Conservation (phyloP, 2,329 filamentous ascomycete species). For the Ascochyta lentis region DNA sequence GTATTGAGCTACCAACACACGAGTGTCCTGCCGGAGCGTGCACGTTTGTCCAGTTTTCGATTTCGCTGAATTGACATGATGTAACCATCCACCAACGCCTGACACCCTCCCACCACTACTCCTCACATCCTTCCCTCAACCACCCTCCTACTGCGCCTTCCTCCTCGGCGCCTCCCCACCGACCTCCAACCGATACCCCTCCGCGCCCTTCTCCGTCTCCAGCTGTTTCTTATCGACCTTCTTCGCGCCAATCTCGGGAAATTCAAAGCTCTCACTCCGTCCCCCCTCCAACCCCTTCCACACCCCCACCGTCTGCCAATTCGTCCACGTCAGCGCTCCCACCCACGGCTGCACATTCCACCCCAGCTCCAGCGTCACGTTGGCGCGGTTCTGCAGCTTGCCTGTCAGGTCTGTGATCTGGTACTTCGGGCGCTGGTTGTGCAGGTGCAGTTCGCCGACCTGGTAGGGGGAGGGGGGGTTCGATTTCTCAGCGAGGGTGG, state of each 20-base stretch:
- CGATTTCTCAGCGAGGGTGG: slow-evolving; percentile 20
- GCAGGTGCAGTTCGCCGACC: slow-evolving; percentile 76
- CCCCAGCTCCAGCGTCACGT: slow-evolving; percentile 80
- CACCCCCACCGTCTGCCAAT: slow-evolving; percentile 55
- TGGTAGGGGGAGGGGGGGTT: slow-evolving; percentile 33
- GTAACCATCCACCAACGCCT: too few relatives aligned
- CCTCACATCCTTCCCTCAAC: background rate
- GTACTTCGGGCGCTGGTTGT: slow-evolving; percentile 92
- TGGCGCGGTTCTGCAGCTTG: slow-evolving; percentile 73
- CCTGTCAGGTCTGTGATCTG: slow-evolving; percentile 91
- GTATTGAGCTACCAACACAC: background rate
- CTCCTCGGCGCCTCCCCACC: slow-evolving; percentile 39
- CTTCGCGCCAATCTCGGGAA: slow-evolving; percentile 72
- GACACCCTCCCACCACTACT: background rate
- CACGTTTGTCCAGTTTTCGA: too few relatives aligned
- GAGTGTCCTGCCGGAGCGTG: too few relatives aligned
- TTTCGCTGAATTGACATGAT: too few relatives aligned
- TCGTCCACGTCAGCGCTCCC: slow-evolving; percentile 80
- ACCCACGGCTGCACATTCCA: slow-evolving; percentile 99
- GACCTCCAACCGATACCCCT: slow-evolving; percentile 54
- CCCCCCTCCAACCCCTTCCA: slow-evolving; percentile 73
- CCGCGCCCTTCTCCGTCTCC: slow-evolving; percentile 57
- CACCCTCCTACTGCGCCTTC: slow-evolving; percentile 15
- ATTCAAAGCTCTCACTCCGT: slow-evolving; percentile 66
- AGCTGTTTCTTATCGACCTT: slow-evolving; percentile 61